Evolutionary conservation across 768 basidiomycete genomes (phyloP).

Genomic region (Suillus placidus): DNA sequence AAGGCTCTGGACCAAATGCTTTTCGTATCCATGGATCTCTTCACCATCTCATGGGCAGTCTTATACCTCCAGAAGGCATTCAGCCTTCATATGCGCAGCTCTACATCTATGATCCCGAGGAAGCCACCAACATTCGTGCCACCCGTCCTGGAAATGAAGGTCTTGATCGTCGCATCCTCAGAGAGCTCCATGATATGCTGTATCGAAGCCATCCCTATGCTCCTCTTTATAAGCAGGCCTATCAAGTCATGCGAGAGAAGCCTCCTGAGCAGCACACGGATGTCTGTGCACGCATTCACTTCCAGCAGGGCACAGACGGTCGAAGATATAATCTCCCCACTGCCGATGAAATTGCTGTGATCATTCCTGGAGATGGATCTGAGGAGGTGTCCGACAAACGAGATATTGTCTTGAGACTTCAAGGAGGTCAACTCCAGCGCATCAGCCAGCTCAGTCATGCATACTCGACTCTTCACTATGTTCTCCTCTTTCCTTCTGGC

Average conservation of each 20-base stretch:
- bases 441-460: constrained; percentile 38
- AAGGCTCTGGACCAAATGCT: no score
- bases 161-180: constrained; percentile 23
- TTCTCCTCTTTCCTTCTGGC: constrained; percentile 45
- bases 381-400: constrained; percentile 13
- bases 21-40: no score
- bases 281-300: constrained; percentile 13
- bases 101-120: no score
- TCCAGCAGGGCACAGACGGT: constrained; percentile 4
- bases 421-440: constrained; percentile 24
- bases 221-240: constrained; percentile 34
- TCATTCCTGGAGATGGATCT: constrained; percentile 39
- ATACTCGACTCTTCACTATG: constrained; percentile 44
- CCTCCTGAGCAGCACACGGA: constrained; percentile 19
- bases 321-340: constrained; percentile 52
- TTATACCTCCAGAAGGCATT: no score
- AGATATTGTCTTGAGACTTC: constrained; percentile 39
- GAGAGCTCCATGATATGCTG: constrained; percentile 28
- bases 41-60: no score
- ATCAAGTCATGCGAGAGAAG: constrained; percentile 32
- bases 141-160: constrained; percentile 22
- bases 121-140: no score
- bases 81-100: no score
- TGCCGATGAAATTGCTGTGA: constrained; percentile 44
- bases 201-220: constrained; percentile 28